Conservation (phyloP, 768 basidiomycete genomes). For the Naganishia antarctica region DNA sequence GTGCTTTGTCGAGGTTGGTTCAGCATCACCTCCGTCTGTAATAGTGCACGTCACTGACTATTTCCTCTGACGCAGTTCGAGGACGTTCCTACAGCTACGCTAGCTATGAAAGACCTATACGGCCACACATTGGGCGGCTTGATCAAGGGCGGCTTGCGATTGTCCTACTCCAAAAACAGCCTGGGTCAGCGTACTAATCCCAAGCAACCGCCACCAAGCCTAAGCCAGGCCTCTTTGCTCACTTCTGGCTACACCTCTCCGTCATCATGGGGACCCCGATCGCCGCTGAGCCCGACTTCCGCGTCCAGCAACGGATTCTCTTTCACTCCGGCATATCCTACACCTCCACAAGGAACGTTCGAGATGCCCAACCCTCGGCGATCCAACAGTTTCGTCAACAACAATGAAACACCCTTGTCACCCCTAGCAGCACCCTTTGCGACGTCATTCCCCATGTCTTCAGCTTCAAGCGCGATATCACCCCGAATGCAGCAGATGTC, state of each 20-base stretch:
- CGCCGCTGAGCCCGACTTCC: slow-evolving; percentile 24
- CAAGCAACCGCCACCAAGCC: slow-evolving; percentile 30
- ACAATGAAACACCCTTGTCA: slow-evolving; percentile 27
- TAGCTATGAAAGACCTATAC: slow-evolving; percentile 82
- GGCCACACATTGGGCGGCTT: slow-evolving; percentile 85
- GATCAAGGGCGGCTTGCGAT: slow-evolving; percentile 91
- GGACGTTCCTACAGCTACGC: slow-evolving; percentile 75
- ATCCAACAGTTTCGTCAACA: slow-evolving; percentile 6
- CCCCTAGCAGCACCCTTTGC: slow-evolving; percentile 26
- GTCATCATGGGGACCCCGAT: slow-evolving; percentile 14
- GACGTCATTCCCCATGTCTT: slow-evolving; percentile 16
- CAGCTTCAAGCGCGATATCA: background rate
- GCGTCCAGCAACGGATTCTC: slow-evolving; percentile 21
- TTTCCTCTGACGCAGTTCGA: slow-evolving; percentile 63
- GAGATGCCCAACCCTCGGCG: background rate
- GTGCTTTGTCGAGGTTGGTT: slow-evolving; percentile 94
- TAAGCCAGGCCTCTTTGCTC: slow-evolving; percentile 11
- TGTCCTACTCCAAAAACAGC: slow-evolving; percentile 97
- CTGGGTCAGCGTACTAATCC: slow-evolving; percentile 58
- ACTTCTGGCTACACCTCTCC: slow-evolving; percentile 16
- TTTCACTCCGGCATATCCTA: slow-evolving; percentile 8
- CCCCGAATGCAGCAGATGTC: slow-evolving; percentile 22
- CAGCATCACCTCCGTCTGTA: too few relatives aligned
- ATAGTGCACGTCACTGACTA: too few relatives aligned
- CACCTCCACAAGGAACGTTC: slow-evolving; percentile 2